These are phyloP conservation scores for Globisporangium echinulatum DNA, from an alignment of 352 stramenopile genomes.

Conservation along the genomic window DNA sequence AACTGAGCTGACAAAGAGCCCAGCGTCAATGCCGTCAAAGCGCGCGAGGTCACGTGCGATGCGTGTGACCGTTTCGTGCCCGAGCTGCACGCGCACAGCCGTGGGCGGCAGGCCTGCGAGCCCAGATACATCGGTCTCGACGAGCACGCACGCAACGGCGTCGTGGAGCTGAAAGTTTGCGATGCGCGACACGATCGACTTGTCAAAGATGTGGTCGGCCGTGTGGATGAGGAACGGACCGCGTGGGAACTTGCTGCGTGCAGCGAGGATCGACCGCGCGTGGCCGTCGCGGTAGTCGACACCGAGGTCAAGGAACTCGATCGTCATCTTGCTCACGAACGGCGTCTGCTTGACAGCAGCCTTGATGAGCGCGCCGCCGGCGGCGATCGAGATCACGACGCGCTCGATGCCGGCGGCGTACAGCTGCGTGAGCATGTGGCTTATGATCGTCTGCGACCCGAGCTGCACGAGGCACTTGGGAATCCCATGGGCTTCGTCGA, in stretches of 20 bases:
- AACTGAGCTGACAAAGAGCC: slow-evolving; percentile 63
- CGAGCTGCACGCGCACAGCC: slow-evolving; percentile 62
- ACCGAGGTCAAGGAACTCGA: slow-evolving; percentile 82
- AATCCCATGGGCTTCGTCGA: slow-evolving; percentile 60
- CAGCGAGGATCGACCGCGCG: slow-evolving; percentile 69
- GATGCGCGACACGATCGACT: slow-evolving; percentile 57
- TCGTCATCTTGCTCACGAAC: slow-evolving; percentile 67
- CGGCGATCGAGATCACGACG: slow-evolving; percentile 82
- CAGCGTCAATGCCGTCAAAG: slow-evolving; percentile 74
- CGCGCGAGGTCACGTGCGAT: slow-evolving; percentile 67
- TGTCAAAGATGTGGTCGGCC: slow-evolving; percentile 80
- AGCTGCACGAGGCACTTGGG: slow-evolving; percentile 76
- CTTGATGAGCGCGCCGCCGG: slow-evolving; percentile 78
- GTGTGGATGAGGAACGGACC: slow-evolving; percentile 78
- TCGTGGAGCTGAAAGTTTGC: slow-evolving; percentile 68
- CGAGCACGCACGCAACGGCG: slow-evolving; percentile 66
- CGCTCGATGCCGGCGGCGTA: slow-evolving; percentile 78
- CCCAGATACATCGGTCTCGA: slow-evolving; percentile 62
- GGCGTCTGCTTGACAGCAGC: slow-evolving; percentile 71
- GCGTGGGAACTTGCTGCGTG: slow-evolving; percentile 67
- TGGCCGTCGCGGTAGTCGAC: slow-evolving; percentile 70
- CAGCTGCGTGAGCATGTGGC: slow-evolving; percentile 77
- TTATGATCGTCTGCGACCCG: slow-evolving; percentile 71
- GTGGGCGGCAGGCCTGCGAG: slow-evolving; percentile 51
- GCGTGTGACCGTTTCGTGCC: slow-evolving; percentile 43